Evolutionary conservation across 495 filamentous ascomycete species (phyloP).

Genomic region (Penicillium roqueforti): DNA sequence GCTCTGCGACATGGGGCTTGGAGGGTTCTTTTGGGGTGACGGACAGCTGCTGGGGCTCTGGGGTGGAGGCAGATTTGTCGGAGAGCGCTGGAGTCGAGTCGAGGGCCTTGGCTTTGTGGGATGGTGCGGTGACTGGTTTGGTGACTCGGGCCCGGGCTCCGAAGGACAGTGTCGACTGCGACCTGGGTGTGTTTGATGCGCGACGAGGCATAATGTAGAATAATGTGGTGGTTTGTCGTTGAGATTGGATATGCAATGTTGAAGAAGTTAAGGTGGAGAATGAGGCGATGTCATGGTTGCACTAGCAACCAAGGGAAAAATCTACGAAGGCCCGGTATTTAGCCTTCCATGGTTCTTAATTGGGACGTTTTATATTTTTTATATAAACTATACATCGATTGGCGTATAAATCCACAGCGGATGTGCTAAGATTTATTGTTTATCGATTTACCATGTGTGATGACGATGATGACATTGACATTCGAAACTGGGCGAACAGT

Average conservation of each 20-base stretch:
- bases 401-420: no score
- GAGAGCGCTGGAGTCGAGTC: conserved; percentile 28
- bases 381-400: no score
- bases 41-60: conserved; percentile 25
- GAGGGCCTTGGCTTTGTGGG: conserved; percentile 49
- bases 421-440: no score
- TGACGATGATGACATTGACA: conserved; percentile 13
- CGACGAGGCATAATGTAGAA: conserved; percentile 60
- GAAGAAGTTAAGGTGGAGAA: neutral
- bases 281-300: conserved; percentile 17
- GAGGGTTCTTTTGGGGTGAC: conserved; percentile 21
- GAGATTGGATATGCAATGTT: neutral
- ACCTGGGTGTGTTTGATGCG: conserved; percentile 46
- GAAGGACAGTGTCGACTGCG: conserved; percentile 75
- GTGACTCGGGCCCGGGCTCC: conserved; percentile 63
- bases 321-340: neutral
- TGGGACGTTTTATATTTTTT: neutral
- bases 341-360: conserved; percentile 5
- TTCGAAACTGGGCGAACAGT: neutral
- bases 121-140: conserved; percentile 54
- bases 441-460: neutral
- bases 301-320: conserved; percentile 22
- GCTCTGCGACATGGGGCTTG: conserved; percentile 46
- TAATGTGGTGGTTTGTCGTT: neutral
- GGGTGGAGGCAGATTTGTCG: conserved; percentile 32